Base-by-base conservation (phyloP, 2,329 filamentous ascomycete genomes). In the Aspergillus vadensis region DNA sequence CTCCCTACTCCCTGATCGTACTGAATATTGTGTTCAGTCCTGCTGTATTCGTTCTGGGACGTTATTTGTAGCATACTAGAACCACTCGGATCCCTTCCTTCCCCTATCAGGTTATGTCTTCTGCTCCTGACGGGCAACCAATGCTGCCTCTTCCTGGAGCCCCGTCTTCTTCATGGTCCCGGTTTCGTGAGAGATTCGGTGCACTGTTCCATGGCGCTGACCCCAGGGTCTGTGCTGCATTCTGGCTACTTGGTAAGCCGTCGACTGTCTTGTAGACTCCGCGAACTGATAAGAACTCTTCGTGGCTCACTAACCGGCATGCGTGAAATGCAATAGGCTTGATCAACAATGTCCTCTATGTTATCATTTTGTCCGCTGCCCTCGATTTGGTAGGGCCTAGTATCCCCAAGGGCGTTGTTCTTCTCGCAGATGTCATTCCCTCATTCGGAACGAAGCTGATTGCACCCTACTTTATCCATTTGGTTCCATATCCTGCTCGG, bases 331-430 rank as follows among this genome's bases (percentile, higher is more conserved):
- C 49, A 50, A n/a, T 70, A 94, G 91, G 91, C 55, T 81, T 95
- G 17, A 95, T 98, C 74, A 98, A 99, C 79, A 98, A 98, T 80
- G 91, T 98, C 68, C 90, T 97, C 79, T 98, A 97, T 78, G 94
- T 98, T 58, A 91, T 98, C 75, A 95, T 98, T 73, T 89, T 99
- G 70, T 96, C 92, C 30, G 91, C 95, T 38, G 95, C 95, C 3
- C 90, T 97, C 70, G 95, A 99, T 72, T 90, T 99, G 63, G 95
- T 98, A 69, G 94, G 94, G 38, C 89, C 91, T 32, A 76, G 82
- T 65, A 83, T 97, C 1, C 95, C 95, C 53, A 98, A 98, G 76
- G 92, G 91, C 68, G 85, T 96, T 59, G 94, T 99, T 58, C 88
- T 98, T 57, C 90, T 98, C 63, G 92, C 92, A 74, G 92, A 97